Percentiles rank a stretch among this genome's conserved stretches.
phyloP scores from a whole-genome alignment of 2,329 filamentous ascomycete genomes.

The Capronia epimyces region DNA sequence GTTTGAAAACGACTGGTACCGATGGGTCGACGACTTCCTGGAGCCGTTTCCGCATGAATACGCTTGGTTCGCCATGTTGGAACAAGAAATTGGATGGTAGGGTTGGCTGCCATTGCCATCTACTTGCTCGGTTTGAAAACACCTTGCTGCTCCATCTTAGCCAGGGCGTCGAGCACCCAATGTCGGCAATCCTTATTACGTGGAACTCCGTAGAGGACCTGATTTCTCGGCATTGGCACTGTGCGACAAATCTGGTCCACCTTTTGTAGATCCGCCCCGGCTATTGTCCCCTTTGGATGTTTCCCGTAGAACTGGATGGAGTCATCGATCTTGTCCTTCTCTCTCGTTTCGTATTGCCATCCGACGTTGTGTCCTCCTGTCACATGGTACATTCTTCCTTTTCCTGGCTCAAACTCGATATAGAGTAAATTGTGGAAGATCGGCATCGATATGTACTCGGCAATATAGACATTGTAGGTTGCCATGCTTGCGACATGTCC shows the following conservation, averaged over 20 bases:
- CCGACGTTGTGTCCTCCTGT: background rate
- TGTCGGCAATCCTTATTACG: slow-evolving; percentile 3
- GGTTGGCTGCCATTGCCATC: background rate
- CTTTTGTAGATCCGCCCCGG: background rate
- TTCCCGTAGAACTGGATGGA: slow-evolving; percentile 1
- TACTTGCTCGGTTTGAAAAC: background rate
- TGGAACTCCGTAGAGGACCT: background rate
- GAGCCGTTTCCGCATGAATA: slow-evolving; percentile 1
- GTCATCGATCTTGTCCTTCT: background rate
- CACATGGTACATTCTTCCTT: slow-evolving; percentile 6
- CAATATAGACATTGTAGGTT: slow-evolving; percentile 3
- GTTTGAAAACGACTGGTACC: slow-evolving; percentile 1
- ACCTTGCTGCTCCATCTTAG: background rate
- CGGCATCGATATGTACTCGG: slow-evolving; percentile 1
- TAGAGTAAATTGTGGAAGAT: slow-evolving; percentile 3
- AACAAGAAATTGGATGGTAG: background rate
- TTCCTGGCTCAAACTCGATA: background rate
- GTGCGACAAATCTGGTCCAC: slow-evolving; percentile 5
- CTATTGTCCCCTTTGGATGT: background rate
- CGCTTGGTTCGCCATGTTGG: background rate
- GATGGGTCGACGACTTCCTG: background rate
- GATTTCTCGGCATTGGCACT: background rate
- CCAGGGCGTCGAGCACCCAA: slow-evolving; percentile 1
- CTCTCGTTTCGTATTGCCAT: slow-evolving; percentile 1
- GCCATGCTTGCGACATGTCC: slow-evolving; percentile 3